These are phyloP conservation scores for Hyaloscypha finlandica DNA, from an alignment of 495 filamentous ascomycete species.

Conservation along the genomic window DNA sequence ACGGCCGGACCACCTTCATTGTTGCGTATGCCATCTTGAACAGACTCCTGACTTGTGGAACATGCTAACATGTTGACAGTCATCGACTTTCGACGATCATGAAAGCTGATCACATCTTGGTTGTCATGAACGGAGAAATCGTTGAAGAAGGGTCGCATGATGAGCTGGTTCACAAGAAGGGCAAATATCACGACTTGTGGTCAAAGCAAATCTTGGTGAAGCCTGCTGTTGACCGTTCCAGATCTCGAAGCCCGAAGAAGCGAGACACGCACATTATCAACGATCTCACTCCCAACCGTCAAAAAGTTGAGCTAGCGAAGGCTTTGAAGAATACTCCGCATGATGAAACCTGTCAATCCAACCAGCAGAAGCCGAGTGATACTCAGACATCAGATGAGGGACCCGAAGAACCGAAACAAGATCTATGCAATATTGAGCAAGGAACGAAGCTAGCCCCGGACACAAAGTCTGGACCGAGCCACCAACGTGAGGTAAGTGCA, in stretches of 20 bases:
- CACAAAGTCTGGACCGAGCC: background rate
- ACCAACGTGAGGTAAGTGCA: slow-evolving; percentile 27
- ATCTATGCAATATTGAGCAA: background rate
- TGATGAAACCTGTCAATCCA: background rate
- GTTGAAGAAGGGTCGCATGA: slow-evolving; percentile 66
- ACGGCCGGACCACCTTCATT: slow-evolving; percentile 61
- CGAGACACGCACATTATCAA: slow-evolving; percentile 41
- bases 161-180: slow-evolving; percentile 53
- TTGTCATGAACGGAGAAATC: slow-evolving; percentile 64
- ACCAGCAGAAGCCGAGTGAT: background rate
- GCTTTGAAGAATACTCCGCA: slow-evolving; percentile 27
- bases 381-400: background rate
- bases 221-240: slow-evolving; percentile 38
- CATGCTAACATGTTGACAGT: slow-evolving; percentile 28
- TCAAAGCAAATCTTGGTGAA: slow-evolving; percentile 58
- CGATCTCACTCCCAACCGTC: slow-evolving; percentile 39
- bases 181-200: slow-evolving; percentile 66
- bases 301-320: slow-evolving; percentile 40
- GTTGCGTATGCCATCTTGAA: slow-evolving; percentile 52
- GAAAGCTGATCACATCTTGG: slow-evolving; percentile 68
- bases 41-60: background rate
- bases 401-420: background rate
- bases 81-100: slow-evolving; percentile 72
- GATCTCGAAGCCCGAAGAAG: slow-evolving; percentile 31
- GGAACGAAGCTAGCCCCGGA: slow-evolving; percentile 15